Evolutionary conservation across 2,329 filamentous ascomycete genomes (phyloP).

Genomic region (Apiospora pterosperma): DNA sequence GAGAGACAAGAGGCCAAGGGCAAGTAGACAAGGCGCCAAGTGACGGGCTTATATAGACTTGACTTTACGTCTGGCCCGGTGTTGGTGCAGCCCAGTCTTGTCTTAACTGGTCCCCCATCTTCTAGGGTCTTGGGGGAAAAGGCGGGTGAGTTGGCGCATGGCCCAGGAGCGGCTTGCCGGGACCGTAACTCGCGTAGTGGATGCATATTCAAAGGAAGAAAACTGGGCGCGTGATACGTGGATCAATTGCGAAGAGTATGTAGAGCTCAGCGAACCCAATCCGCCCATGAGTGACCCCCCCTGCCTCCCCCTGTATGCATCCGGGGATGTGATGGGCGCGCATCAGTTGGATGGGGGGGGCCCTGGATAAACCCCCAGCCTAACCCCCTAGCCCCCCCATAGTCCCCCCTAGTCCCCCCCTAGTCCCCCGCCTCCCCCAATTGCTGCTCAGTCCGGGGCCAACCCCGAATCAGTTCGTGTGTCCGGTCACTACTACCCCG

Average conservation of each 20-base stretch:
- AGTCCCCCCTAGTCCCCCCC: not conserved
- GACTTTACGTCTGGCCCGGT: not conserved
- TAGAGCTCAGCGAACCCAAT: not conserved
- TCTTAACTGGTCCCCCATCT: too few relatives aligned
- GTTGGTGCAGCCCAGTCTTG: too few relatives aligned
- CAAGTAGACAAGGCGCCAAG: not conserved
- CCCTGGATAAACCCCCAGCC: not conserved
- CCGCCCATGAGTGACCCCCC: not conserved
- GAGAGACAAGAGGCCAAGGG: not conserved
- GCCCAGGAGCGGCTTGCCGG: not conserved
- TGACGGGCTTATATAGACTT: conserved; percentile 1
- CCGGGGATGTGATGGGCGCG: not conserved
- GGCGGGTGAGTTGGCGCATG: not conserved
- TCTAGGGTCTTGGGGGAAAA: not conserved
- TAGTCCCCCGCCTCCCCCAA: too few relatives aligned
- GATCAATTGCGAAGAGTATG: not conserved
- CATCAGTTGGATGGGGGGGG: not conserved
- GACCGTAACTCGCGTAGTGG: not conserved
- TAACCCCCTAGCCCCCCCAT: not conserved
- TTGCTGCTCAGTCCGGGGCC: not conserved
- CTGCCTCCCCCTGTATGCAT: not conserved
- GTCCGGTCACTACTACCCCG: not conserved
- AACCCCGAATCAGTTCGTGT: not conserved
- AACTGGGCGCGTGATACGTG: not conserved
- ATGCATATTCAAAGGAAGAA: not conserved